Percentiles rank a stretch among this genome's conserved stretches.
Evolutionary conservation across 148 eudicot genomes (phyloP).

Genomic region (Rhododendron ovatum): DNA sequence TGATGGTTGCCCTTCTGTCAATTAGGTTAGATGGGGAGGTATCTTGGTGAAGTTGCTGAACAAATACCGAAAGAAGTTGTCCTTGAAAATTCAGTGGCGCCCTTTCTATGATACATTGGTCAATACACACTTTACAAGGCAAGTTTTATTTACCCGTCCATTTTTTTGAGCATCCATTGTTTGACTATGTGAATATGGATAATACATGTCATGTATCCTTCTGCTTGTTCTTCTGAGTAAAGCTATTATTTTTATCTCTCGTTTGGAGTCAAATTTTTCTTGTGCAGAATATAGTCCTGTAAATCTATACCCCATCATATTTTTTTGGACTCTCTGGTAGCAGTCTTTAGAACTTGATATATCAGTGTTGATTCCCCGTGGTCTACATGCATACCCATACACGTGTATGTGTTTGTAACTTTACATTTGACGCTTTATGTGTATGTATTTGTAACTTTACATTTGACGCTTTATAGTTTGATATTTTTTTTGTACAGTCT

Average conservation of each 20-base stretch:
- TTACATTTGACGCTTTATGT: neutral
- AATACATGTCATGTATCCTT: neutral
- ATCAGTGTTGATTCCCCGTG: neutral
- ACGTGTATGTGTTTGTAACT: neutral
- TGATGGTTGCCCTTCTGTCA: conserved; percentile 11
- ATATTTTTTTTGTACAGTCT: neutral
- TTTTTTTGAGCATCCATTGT: neutral
- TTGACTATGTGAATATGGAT: neutral
- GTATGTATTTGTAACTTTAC: no score
- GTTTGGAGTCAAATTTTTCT: neutral
- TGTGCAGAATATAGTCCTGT: neutral
- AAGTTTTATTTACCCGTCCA: conserved; percentile 6
- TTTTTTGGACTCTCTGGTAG: neutral
- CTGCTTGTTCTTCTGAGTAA: neutral
- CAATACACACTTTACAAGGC: conserved; percentile 84
- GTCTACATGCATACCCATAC: neutral
- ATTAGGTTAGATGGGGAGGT: conserved; percentile 93
- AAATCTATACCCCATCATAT: neutral
- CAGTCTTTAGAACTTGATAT: neutral
- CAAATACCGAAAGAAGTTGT: conserved; percentile 77
- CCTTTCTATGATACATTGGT: conserved; percentile 83
- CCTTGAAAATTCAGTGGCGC: conserved; percentile 71
- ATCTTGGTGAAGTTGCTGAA: conserved; percentile 68
- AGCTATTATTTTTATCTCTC: neutral
- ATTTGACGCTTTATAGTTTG: neutral